A percentile compares a stretch with the other conserved stretches of the same genome.
phyloP scores from a whole-genome alignment of 257 asterid species.

The Schizonepeta tenuifolia region DNA sequence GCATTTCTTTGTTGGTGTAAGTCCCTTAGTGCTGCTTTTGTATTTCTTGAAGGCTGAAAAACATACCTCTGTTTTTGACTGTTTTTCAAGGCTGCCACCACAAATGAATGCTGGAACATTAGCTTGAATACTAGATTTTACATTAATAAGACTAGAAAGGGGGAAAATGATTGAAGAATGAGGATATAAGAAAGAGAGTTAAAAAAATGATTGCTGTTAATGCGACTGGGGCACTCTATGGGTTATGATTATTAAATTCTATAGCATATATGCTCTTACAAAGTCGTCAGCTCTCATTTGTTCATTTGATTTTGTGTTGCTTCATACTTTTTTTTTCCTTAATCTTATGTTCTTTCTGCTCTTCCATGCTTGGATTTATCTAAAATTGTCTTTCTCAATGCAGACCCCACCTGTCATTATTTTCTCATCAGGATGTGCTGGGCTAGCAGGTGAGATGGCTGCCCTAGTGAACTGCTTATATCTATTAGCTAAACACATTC shows the following conservation, averaged over 20 bases:
- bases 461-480: slow-evolving; percentile 16
- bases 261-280: not conserved
- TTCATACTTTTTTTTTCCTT: slow-evolving; percentile 10
- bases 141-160: not conserved
- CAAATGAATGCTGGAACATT: slow-evolving; percentile 4
- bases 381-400: slow-evolving; percentile 28
- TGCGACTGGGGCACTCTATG: not conserved
- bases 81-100: not conserved
- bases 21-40: slow-evolving; percentile 28
- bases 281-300: slow-evolving; percentile 10
- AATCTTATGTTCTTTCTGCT: not conserved
- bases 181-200: not conserved
- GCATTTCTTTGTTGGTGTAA: slow-evolving; percentile 90
- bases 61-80: not conserved
- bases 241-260: not conserved
- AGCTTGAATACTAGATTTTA: not conserved
- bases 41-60: slow-evolving; percentile 15
- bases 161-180: not conserved
- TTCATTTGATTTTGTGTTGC: not conserved
- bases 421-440: slow-evolving; percentile 93
- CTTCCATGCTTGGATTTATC: slow-evolving; percentile 23
- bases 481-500: slow-evolving; percentile 10
- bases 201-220: not conserved
- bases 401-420: slow-evolving; percentile 92
- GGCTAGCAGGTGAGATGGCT: slow-evolving; percentile 69